A percentile compares a stretch with the other conserved stretches of the same genome.
Conservation (phyloP, 345 rosid genomes). For the Triadica sebifera region DNA sequence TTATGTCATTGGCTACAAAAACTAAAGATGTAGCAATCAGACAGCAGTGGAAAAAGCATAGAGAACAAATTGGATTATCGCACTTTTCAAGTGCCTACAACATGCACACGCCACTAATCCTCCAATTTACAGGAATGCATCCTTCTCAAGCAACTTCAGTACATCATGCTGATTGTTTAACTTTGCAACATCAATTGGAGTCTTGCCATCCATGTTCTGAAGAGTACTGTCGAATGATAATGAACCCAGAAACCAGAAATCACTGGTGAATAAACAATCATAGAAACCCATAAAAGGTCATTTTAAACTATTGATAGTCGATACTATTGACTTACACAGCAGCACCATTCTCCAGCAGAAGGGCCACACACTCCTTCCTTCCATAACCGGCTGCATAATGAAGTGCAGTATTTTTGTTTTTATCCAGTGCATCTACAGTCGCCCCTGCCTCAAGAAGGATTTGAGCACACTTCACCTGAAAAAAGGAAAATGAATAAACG, state of each 20-base stretch:
- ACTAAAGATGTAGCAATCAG: neutral
- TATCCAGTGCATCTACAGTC: constrained; percentile 82
- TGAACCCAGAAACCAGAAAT: neutral
- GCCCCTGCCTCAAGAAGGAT: constrained; percentile 88
- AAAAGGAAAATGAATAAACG: neutral
- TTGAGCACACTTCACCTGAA: constrained; percentile 82
- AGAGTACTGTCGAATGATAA: constrained; percentile 56
- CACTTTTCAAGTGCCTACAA: neutral
- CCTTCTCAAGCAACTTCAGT: constrained; percentile 90
- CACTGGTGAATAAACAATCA: neutral
- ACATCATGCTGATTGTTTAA: constrained; percentile 90
- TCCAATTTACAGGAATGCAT: constrained; percentile 68
- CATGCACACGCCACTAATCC: neutral
- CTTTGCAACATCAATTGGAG: constrained; percentile 93
- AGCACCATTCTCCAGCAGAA: constrained; percentile 85
- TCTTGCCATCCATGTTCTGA: constrained; percentile 95
- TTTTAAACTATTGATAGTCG: neutral
- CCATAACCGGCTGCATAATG: constrained; percentile 99
- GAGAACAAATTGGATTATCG: neutral
- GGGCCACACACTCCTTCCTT: constrained; percentile 90
- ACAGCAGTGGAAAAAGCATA: too few species aligned
- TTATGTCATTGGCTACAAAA: neutral
- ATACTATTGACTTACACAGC: constrained; percentile 72
- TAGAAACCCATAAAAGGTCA: neutral
- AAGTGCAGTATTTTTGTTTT: constrained; percentile 93